phyloP scores from a whole-genome alignment of 306 rosid genomes.

The Lathyrus tuberosus region DNA sequence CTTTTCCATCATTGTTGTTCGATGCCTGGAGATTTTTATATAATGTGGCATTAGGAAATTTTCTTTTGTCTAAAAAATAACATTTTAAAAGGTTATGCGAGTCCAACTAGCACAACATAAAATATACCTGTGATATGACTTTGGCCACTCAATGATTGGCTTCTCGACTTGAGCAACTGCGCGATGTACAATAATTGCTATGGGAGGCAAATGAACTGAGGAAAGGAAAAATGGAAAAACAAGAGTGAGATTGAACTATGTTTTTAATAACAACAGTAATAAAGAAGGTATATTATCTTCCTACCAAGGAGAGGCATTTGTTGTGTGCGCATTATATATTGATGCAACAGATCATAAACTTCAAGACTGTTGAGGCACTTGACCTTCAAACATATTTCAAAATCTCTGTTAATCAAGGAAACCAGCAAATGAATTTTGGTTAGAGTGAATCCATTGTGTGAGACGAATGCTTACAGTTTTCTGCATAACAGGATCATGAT shows the following conservation, averaged over 20 bases:
- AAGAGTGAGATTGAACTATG: conserved; percentile 33
- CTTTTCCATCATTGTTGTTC: conserved; percentile 62
- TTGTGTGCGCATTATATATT: conserved; percentile 72
- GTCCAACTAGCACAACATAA: conserved; percentile 32
- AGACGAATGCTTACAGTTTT: conserved; percentile 71
- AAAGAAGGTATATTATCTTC: conserved; percentile 29
- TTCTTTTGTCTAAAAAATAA: conserved; percentile 26
- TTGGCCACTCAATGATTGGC: conserved; percentile 94
- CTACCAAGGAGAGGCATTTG: conserved; percentile 75
- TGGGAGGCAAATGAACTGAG: conserved; percentile 72
- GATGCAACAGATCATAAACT: conserved; percentile 72
- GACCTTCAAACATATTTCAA: conserved; percentile 59
- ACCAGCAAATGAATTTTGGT: conserved; percentile 27
- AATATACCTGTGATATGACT: conserved; percentile 74
- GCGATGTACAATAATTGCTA: conserved; percentile 64
- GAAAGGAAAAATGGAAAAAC: conserved; percentile 30
- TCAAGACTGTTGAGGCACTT: conserved; percentile 77
- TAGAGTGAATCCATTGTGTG: conserved; percentile 3
- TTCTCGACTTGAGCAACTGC: conserved; percentile 86
- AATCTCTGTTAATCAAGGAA: conserved; percentile 35
- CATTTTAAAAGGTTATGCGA: conserved; percentile 34
- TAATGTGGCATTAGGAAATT: conserved; percentile 29
- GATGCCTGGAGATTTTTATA: conserved; percentile 58
- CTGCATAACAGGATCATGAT: conserved; percentile 93
- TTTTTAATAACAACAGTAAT: conserved; percentile 28